phyloP scores from a whole-genome alignment of 2,329 filamentous ascomycete species.

The Podosphaera aphanis region DNA sequence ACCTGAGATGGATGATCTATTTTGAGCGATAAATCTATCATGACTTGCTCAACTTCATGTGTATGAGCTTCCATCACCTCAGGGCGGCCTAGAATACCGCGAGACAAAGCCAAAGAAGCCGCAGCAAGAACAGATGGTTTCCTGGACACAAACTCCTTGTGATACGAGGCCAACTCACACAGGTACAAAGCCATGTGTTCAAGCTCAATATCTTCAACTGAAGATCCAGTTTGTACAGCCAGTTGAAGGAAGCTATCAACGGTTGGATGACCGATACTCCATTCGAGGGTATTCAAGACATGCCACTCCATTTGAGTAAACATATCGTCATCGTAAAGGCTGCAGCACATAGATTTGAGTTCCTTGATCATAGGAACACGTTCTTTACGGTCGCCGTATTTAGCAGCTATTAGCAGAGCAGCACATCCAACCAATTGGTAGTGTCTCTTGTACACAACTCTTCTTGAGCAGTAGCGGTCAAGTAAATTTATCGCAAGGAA shows the following conservation, averaged over 20 bases:
- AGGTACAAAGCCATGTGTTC: conserved; percentile 92
- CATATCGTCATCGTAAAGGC: conserved; percentile 96
- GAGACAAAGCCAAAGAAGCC: conserved; percentile 62
- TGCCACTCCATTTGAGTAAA: conserved; percentile 99
- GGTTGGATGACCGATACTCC: conserved; percentile 87
- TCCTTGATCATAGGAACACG: conserved; percentile 93
- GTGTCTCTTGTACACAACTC: conserved; percentile 96
- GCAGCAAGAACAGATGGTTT: conserved; percentile 78
- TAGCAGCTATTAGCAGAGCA: conserved; percentile 83
- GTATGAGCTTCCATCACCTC: conserved; percentile 51
- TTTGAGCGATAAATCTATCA: conserved; percentile 29
- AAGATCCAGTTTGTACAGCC: conserved; percentile 50
- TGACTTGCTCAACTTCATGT: conserved; percentile 42
- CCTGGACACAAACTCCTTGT: conserved; percentile 88
- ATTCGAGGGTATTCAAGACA: conserved; percentile 88
- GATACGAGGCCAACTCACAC: conserved; percentile 82
- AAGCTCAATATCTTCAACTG: conserved; percentile 46
- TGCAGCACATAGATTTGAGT: conserved; percentile 97
- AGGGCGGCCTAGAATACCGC: conserved; percentile 62
- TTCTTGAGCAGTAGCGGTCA: conserved; percentile 90
- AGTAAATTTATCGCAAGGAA: conserved; percentile 93
- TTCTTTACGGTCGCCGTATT: conserved; percentile 98
- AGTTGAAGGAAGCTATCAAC: conserved; percentile 84
- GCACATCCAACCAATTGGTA: conserved; percentile 96
- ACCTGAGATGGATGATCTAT: conserved; percentile 44